These are phyloP conservation scores for Sarocladium kiliense DNA, from an alignment of 2,329 filamentous ascomycete genomes.

Conservation along the genomic window DNA sequence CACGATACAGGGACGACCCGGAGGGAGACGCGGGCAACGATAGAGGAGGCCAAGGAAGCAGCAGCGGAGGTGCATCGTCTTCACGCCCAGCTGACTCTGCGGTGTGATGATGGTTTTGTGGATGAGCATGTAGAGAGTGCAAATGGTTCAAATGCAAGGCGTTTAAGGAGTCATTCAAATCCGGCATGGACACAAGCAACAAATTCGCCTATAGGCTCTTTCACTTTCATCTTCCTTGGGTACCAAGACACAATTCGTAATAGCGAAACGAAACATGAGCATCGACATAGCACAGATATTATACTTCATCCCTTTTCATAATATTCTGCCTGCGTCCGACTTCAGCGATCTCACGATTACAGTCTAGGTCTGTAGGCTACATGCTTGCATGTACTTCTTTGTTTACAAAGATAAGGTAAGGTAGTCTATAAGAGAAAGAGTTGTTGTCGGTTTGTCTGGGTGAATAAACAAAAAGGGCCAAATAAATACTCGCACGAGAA, in stretches of 20 bases:
- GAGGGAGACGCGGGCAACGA: constrained; percentile 12
- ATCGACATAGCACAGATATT: too few relatives aligned
- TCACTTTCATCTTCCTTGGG: background rate
- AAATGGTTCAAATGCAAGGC: constrained; percentile 6
- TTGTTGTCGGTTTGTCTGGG: background rate
- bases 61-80: background rate
- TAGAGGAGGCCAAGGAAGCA: constrained; percentile 2
- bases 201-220: background rate
- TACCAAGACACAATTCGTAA: background rate
- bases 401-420: background rate
- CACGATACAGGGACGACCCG: constrained; percentile 16
- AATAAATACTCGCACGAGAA: constrained; percentile 7
- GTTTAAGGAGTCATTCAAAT: background rate
- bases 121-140: background rate
- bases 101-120: constrained; percentile 23
- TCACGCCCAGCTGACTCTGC: constrained; percentile 21
- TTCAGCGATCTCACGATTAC: too few relatives aligned
- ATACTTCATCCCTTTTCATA: too few relatives aligned
- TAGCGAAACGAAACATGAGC: background rate
- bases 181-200: background rate
- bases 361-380: too few relatives aligned
- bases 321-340: too few relatives aligned
- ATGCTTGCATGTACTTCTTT: background rate
- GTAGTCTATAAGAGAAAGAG: background rate
- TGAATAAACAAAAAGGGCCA: background rate